phyloP scores from a whole-genome alignment of 2,329 filamentous ascomycete species.

The Clarireedia homoeocarpa region DNA sequence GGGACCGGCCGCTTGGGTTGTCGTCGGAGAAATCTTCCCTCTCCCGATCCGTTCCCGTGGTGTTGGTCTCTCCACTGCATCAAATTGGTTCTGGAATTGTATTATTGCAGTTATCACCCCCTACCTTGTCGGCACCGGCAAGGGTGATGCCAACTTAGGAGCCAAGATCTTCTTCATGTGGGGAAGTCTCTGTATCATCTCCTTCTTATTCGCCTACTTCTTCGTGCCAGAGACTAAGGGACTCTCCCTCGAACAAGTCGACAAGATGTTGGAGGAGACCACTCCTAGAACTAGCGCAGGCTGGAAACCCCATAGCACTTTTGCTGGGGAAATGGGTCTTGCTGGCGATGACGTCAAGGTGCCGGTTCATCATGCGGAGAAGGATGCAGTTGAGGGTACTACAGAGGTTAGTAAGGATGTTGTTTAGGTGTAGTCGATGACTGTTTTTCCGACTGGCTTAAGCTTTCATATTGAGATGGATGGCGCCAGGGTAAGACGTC shows the following conservation, averaged over 20 bases:
- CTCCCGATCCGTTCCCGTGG: conserved; percentile 82
- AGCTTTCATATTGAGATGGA: no score
- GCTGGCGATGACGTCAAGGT: no score
- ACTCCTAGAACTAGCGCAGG: conserved; percentile 31
- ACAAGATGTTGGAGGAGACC: conserved; percentile 49
- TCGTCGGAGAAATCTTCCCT: conserved; percentile 87
- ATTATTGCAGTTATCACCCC: conserved; percentile 64
- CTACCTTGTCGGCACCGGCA: conserved; percentile 55
- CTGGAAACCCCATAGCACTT: conserved; percentile 26
- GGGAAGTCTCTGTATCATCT: conserved; percentile 49
- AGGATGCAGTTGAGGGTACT: no score
- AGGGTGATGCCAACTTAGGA: conserved; percentile 35
- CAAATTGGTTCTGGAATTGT: conserved; percentile 87
- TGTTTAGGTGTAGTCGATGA: no score
- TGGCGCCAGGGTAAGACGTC: no score
- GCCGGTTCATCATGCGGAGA: no score
- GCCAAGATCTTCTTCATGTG: conserved; percentile 45
- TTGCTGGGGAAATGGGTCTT: conserved; percentile 21
- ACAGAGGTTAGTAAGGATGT: no score
- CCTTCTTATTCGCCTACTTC: conserved; percentile 48
- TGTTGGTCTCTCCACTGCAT: conserved; percentile 78
- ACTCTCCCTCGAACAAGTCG: conserved; percentile 64
- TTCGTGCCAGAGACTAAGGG: conserved; percentile 69
- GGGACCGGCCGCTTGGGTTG: conserved; percentile 69
- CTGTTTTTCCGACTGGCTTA: no score